Evolutionary conservation across 192 early-diverging fungal species (phyloP).

Genomic region (Coemansia sp.): DNA sequence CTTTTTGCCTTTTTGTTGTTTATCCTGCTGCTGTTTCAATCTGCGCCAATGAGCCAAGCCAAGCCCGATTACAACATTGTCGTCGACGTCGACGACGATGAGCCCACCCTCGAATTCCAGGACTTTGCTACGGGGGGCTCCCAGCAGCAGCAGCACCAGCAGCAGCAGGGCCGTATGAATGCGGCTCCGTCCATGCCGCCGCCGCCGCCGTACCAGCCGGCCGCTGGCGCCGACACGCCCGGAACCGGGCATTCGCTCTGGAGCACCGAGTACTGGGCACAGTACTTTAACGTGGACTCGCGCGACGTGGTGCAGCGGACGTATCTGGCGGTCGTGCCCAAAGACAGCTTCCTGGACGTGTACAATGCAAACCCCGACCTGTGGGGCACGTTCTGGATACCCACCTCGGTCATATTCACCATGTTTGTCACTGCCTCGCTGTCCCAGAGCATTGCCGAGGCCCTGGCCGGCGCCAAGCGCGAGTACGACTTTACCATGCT

Average conservation of each 20-base stretch:
- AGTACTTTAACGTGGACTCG: slow-evolving; percentile 92
- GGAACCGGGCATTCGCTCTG: slow-evolving; percentile 59
- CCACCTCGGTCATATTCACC: slow-evolving; percentile 93
- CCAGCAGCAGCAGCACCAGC: too few relatives aligned
- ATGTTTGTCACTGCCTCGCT: slow-evolving; percentile 91
- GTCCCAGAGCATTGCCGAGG: slow-evolving; percentile 73
- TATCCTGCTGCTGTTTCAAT: not conserved
- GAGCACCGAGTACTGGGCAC: slow-evolving; percentile 84
- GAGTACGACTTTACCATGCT: slow-evolving; percentile 77
- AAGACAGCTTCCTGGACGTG: slow-evolving; percentile 73
- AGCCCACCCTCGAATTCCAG: slow-evolving; percentile 48
- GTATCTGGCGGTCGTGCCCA: slow-evolving; percentile 61
- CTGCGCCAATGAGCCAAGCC: slow-evolving; percentile 23
- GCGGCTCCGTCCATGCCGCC: slow-evolving; percentile 1
- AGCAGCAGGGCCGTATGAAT: slow-evolving; percentile 31
- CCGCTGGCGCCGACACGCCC: not conserved
- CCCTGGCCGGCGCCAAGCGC: slow-evolving; percentile 52
- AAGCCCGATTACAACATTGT: slow-evolving; percentile 49
- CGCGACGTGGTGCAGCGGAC: slow-evolving; percentile 67
- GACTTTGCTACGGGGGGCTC: slow-evolving; percentile 40
- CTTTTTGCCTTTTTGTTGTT: not conserved
- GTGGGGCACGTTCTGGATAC: slow-evolving; percentile 98
- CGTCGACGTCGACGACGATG: slow-evolving; percentile 51
- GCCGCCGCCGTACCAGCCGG: slow-evolving; percentile 34
- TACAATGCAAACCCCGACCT: slow-evolving; percentile 85